phyloP scores from a whole-genome alignment of 352 stramenopile species.

The Thalassiosira mediterranea region DNA sequence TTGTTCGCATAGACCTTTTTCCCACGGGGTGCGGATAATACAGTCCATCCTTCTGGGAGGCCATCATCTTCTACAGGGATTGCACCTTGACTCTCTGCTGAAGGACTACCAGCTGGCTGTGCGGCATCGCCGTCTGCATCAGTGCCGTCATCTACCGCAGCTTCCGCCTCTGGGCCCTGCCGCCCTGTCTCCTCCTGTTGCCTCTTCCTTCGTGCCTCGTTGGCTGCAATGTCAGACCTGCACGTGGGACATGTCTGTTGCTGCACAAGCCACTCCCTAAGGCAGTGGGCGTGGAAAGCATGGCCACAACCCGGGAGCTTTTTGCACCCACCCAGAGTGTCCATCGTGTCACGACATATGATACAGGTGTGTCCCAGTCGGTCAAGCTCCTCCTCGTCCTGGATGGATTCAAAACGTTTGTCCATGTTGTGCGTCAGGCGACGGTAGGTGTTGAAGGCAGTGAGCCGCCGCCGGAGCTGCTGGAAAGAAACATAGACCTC shows the following conservation, averaged over 20 bases:
- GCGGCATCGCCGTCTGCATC: not conserved
- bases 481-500: constrained; percentile 94
- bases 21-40: constrained; percentile 6
- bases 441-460: constrained; percentile 89
- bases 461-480: constrained; percentile 72
- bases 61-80: constrained; percentile 3
- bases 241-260: constrained; percentile 98
- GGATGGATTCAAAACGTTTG: constrained; percentile 90
- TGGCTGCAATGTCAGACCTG: constrained; percentile 90
- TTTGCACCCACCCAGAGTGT: constrained; percentile 86
- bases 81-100: no score
- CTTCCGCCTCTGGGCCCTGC: constrained; percentile 3
- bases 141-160: constrained; percentile 1
- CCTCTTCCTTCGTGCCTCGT: constrained; percentile 51
- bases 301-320: constrained; percentile 93
- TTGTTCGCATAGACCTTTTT: not conserved
- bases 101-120: no score
- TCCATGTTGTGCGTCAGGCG: constrained; percentile 95
- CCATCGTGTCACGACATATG: constrained; percentile 96
- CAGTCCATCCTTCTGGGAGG: constrained; percentile 22
- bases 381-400: constrained; percentile 89
- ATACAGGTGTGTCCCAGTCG: constrained; percentile 91
- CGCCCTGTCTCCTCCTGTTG: constrained; percentile 21
- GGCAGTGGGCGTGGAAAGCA: constrained; percentile 96
- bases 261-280: constrained; percentile 98